phyloP scores from a whole-genome alignment of 352 stramenopile genomes.

The Phytophthora idaei region DNA sequence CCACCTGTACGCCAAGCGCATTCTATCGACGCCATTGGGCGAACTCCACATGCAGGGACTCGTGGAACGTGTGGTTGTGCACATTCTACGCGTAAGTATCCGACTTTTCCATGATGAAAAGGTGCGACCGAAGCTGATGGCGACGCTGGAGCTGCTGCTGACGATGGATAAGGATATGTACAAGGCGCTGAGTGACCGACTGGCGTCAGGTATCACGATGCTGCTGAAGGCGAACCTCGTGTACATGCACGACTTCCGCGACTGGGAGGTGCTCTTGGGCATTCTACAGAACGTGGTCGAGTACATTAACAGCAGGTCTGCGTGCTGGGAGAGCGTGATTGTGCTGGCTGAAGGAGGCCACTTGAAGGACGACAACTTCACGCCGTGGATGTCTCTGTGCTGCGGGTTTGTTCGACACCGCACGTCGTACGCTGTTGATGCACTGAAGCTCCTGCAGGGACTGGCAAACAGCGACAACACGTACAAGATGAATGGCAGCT shows the following conservation, averaged over 20 bases:
- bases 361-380: slow-evolving; percentile 80
- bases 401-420: slow-evolving; percentile 79
- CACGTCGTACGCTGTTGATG: slow-evolving; percentile 79
- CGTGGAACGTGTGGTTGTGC: slow-evolving; percentile 84
- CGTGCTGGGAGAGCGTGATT: slow-evolving; percentile 81
- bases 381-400: slow-evolving; percentile 83
- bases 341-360: slow-evolving; percentile 74
- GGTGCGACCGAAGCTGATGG: slow-evolving; percentile 80
- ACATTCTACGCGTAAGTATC: slow-evolving; percentile 87
- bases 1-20: slow-evolving; percentile 78
- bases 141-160: slow-evolving; percentile 75
- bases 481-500: slow-evolving; percentile 74
- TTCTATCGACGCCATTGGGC: slow-evolving; percentile 73
- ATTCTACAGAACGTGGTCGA: slow-evolving; percentile 81
- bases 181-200: slow-evolving; percentile 76
- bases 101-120: slow-evolving; percentile 87
- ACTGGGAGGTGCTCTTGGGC: slow-evolving; percentile 76
- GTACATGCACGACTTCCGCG: slow-evolving; percentile 88
- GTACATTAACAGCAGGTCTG: slow-evolving; percentile 72
- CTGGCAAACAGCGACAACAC: slow-evolving; percentile 76
- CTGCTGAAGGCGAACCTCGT: slow-evolving; percentile 87
- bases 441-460: slow-evolving; percentile 72
- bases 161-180: slow-evolving; percentile 85
- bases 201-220: slow-evolving; percentile 84
- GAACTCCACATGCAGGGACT: slow-evolving; percentile 81